phyloP scores from a whole-genome alignment of 768 basidiomycete species.

The Tephrocybe sp. region DNA sequence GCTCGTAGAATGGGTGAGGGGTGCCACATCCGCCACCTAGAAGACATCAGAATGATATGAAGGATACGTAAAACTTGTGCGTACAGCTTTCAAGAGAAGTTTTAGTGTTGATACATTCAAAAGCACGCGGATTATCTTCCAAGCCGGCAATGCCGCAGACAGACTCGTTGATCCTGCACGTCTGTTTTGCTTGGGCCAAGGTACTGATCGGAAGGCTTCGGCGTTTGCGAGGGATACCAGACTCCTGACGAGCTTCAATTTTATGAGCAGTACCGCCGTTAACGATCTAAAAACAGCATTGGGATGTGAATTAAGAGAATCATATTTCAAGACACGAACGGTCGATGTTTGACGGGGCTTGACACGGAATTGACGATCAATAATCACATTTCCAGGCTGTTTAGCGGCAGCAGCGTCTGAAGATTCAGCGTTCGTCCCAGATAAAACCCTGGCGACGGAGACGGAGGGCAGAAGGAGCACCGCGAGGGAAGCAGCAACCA shows the following conservation, averaged over 20 bases:
- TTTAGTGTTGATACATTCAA: conserved; percentile 18
- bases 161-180: conserved; percentile 17
- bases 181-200: conserved; percentile 16
- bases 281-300: too few relatives aligned
- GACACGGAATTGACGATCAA: conserved; percentile 4
- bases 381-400: not conserved
- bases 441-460: not conserved
- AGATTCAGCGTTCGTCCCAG: not conserved
- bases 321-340: not conserved
- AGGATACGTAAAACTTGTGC: not conserved
- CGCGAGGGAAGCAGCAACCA: not conserved
- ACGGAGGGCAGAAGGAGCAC: not conserved
- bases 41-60: not conserved
- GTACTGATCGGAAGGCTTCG: conserved; percentile 12
- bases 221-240: too few relatives aligned
- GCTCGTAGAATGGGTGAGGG: conserved; percentile 18
- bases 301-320: not conserved
- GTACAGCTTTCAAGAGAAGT: conserved; percentile 15
- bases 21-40: conserved; percentile 19
- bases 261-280: too few relatives aligned
- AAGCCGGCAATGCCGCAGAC: conserved; percentile 19
- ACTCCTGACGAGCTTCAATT: too few relatives aligned
- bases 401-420: not conserved
- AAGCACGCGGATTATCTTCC: conserved; percentile 9
- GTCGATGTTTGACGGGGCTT: not conserved